Evolutionary conservation across 2,329 filamentous ascomycete genomes (phyloP).

Genomic region (Penicillium frequentans): DNA sequence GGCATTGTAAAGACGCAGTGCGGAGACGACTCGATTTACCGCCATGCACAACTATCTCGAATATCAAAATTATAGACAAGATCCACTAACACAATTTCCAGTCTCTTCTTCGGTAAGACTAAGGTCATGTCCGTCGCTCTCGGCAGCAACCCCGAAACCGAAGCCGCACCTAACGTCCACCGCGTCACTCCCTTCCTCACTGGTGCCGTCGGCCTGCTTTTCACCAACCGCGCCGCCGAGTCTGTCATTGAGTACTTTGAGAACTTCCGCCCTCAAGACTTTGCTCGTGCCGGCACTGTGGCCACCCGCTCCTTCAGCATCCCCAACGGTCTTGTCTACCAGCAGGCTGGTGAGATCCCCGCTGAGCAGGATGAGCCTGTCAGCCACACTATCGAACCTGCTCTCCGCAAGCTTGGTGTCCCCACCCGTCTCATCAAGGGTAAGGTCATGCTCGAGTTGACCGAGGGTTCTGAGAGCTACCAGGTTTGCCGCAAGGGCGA

Average conservation of each 20-base stretch:
- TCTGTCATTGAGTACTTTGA: conserved; percentile 72
- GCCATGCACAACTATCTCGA: background rate
- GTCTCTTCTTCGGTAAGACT: conserved; percentile 98
- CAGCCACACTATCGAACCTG: conserved; percentile 85
- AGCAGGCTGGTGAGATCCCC: conserved; percentile 74
- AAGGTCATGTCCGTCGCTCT: conserved; percentile 98
- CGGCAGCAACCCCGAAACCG: conserved; percentile 73
- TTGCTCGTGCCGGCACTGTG: conserved; percentile 79
- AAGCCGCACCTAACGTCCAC: conserved; percentile 76
- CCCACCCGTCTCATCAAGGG: conserved; percentile 88
- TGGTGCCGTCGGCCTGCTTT: conserved; percentile 85
- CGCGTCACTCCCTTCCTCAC: conserved; percentile 67
- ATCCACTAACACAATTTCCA: conserved; percentile 37
- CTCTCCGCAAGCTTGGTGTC: conserved; percentile 83
- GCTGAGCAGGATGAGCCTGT: conserved; percentile 81
- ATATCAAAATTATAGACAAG: background rate
- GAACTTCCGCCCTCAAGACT: conserved; percentile 74
- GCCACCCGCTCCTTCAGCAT: conserved; percentile 76
- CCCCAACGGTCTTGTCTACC: conserved; percentile 79
- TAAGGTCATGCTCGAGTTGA: conserved; percentile 71
- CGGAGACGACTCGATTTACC: background rate
- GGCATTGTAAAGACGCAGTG: background rate
- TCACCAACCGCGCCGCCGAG: conserved; percentile 73
- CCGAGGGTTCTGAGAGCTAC: conserved; percentile 56
- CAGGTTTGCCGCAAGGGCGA: conserved; percentile 83